Conservation (phyloP, 2,329 filamentous ascomycete species). For the Venturia asperata region DNA sequence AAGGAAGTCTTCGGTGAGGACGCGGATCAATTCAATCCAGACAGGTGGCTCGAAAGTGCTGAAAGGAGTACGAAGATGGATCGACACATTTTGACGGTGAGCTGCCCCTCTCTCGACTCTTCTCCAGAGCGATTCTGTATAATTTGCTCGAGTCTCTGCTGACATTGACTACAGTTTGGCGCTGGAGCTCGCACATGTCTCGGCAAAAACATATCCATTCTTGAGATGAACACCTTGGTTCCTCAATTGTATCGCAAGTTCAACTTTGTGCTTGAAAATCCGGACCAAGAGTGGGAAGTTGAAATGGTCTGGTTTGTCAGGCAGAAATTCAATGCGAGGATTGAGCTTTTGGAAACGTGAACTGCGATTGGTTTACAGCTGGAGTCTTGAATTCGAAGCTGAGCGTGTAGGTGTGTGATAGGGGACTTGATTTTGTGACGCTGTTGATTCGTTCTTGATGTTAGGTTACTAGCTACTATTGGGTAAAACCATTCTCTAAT, state of each 20-base stretch:
- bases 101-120: not conserved
- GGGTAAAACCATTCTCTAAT: too few relatives aligned
- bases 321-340: too few relatives aligned
- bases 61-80: conserved; percentile 29
- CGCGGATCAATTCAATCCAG: conserved; percentile 37
- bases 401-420: too few relatives aligned
- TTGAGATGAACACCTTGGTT: conserved; percentile 30
- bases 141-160: too few relatives aligned
- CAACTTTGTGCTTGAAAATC: conserved; percentile 44
- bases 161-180: conserved; percentile 26
- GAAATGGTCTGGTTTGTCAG: conserved; percentile 41
- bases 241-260: conserved; percentile 26
- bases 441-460: too few relatives aligned
- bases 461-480: too few relatives aligned
- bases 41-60: conserved; percentile 39
- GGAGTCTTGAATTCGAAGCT: too few relatives aligned
- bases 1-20: conserved; percentile 34
- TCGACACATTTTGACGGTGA: conserved; percentile 22
- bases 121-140: too few relatives aligned
- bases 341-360: too few relatives aligned
- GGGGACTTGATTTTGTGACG: too few relatives aligned
- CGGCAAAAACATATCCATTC: conserved; percentile 27
- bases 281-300: conserved; percentile 42
- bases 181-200: conserved; percentile 30
- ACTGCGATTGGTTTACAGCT: too few relatives aligned